phyloP scores from a whole-genome alignment of 1,284 basidiomycete genomes.

The Ceratobasidium sp. region DNA sequence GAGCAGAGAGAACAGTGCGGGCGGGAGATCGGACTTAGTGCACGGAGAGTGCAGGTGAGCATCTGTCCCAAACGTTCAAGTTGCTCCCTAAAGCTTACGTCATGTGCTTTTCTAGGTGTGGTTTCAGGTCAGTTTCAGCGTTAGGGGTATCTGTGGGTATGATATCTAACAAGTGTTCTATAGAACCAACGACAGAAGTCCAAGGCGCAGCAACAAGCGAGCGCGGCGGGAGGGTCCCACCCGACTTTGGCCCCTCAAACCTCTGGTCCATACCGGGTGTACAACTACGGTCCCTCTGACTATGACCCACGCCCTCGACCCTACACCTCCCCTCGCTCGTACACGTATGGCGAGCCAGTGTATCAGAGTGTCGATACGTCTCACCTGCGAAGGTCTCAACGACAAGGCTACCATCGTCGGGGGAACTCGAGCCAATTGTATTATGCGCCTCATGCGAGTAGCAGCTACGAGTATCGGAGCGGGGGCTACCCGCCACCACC shows the following conservation, averaged over 20 bases:
- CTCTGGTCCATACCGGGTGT: slow-evolving; percentile 40
- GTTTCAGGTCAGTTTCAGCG: slow-evolving; percentile 69
- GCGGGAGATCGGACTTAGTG: slow-evolving; percentile 77
- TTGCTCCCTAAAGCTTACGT: slow-evolving; percentile 45
- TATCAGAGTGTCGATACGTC: not conserved
- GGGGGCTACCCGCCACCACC: not conserved
- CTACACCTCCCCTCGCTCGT: slow-evolving; percentile 48
- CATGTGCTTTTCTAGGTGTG: slow-evolving; percentile 63
- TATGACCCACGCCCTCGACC: slow-evolving; percentile 45
- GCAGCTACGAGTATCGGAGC: slow-evolving; percentile 7
- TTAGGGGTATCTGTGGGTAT: not conserved
- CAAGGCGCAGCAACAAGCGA: slow-evolving; percentile 59
- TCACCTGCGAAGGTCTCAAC: slow-evolving; percentile 4
- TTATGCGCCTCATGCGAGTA: not conserved
- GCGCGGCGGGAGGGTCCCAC: slow-evolving; percentile 40
- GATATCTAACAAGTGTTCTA: slow-evolving; percentile 44
- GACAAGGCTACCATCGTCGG: slow-evolving; percentile 18
- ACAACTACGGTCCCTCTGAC: slow-evolving; percentile 38
- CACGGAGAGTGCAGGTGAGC: slow-evolving; percentile 82
- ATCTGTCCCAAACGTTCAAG: slow-evolving; percentile 32
- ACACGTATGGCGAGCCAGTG: slow-evolving; percentile 49
- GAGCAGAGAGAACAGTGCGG: slow-evolving; percentile 83
- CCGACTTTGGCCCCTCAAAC: slow-evolving; percentile 41
- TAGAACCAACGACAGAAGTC: slow-evolving; percentile 83
- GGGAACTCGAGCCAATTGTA: slow-evolving; percentile 17